A percentile compares a stretch with the other conserved stretches of the same genome.
These are phyloP conservation scores for Carallia brachiata DNA, from an alignment of 345 rosid species.

Conservation along the genomic window DNA sequence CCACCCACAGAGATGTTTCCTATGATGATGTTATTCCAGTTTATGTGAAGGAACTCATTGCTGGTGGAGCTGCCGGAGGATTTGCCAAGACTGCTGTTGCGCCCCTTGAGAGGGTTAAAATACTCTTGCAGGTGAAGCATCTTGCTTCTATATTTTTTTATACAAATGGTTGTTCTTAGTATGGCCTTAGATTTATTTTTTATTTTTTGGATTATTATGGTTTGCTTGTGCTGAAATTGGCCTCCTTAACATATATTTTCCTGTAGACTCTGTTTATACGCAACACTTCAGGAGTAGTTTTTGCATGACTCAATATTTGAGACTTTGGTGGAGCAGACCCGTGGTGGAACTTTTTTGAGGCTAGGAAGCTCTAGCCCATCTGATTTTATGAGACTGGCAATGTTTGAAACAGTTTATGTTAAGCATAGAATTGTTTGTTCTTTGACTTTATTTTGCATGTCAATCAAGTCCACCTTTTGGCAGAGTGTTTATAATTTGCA, in stretches of 20 bases:
- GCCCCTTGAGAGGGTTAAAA: slow-evolving; percentile 85
- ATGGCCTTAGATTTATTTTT: neutral
- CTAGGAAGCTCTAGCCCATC: neutral
- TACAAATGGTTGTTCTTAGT: neutral
- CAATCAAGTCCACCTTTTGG: neutral
- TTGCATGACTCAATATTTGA: too few species aligned
- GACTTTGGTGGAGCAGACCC: too few species aligned
- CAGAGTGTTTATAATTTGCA: neutral
- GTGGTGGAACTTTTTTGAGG: too few species aligned
- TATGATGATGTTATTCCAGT: slow-evolving; percentile 63
- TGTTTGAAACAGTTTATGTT: neutral
- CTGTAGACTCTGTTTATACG: too few species aligned
- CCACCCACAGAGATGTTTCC: slow-evolving; percentile 37
- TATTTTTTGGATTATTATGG: neutral
- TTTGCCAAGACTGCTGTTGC: slow-evolving; percentile 92
- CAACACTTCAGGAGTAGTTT: too few species aligned
- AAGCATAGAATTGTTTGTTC: neutral
- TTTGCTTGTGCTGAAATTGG: too few species aligned
- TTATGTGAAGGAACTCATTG: slow-evolving; percentile 82
- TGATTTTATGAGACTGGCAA: neutral
- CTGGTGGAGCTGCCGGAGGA: slow-evolving; percentile 96
- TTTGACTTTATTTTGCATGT: neutral
- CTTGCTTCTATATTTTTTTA: neutral
- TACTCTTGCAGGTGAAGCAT: slow-evolving; percentile 74
- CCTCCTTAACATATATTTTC: too few species aligned